These are phyloP conservation scores for Notholithocarpus densiflorus DNA, from an alignment of 306 rosid genomes.

Conservation along the genomic window DNA sequence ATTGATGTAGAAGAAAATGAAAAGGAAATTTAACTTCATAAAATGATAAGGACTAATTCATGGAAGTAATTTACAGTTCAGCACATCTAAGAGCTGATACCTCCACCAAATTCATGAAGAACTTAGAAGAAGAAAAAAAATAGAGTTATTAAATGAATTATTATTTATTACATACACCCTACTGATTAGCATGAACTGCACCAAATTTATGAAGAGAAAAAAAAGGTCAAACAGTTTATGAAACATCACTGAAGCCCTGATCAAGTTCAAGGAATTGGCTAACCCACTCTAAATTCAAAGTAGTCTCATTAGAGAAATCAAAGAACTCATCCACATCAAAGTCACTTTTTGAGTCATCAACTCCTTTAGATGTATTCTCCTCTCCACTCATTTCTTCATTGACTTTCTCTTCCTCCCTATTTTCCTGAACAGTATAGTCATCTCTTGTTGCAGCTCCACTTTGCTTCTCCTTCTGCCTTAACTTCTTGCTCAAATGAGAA, in stretches of 20 bases:
- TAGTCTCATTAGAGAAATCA: conserved; percentile 52
- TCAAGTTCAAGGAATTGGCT: conserved; percentile 39
- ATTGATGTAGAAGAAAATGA: neutral
- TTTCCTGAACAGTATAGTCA: neutral
- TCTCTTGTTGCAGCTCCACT: conserved; percentile 9
- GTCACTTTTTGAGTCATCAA: conserved; percentile 16
- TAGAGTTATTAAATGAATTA: neutral
- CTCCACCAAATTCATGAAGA: conserved; percentile 1
- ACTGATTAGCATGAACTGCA: conserved; percentile 7
- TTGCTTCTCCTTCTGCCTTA: conserved; percentile 34
- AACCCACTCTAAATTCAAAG: conserved; percentile 55
- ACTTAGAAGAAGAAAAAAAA: neutral
- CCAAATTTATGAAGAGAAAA: neutral
- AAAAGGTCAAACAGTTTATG: neutral
- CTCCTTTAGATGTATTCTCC: conserved; percentile 27
- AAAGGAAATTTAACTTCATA: neutral
- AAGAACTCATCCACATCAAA: conserved; percentile 50
- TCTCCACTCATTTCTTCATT: conserved; percentile 3
- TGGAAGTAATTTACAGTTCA: conserved; percentile 5
- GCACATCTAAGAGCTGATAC: neutral
- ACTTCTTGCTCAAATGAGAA: conserved; percentile 67
- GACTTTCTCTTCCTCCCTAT: conserved; percentile 8
- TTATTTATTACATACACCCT: neutral
- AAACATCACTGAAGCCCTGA: neutral
- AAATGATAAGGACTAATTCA: neutral